phyloP scores from a whole-genome alignment of 805 yeast species.

The Ogataea salicorniae region DNA sequence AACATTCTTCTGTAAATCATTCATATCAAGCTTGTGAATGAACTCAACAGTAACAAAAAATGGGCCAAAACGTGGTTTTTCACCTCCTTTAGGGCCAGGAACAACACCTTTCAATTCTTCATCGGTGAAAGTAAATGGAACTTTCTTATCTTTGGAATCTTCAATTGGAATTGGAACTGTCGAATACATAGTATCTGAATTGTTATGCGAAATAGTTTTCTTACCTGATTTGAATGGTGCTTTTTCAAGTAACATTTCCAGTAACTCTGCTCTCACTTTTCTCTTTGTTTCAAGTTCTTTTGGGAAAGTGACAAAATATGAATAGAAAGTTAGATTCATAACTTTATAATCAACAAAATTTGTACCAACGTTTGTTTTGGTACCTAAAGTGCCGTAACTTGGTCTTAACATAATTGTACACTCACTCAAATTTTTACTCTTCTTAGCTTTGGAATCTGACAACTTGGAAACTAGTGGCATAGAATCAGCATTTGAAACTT shows the following conservation, averaged over 20 bases:
- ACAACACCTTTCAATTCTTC: conserved; percentile 19
- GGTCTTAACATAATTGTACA: conserved; percentile 17
- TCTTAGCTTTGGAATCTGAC: not conserved
- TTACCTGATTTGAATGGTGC: conserved; percentile 12
- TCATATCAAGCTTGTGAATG: conserved; percentile 19
- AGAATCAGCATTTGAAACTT: conserved; percentile 12
- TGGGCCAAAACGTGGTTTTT: not conserved
- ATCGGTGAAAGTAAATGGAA: conserved; percentile 13
- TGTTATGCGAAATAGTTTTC: conserved; percentile 19
- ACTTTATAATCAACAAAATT: conserved; percentile 17
- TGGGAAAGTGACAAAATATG: conserved; percentile 22
- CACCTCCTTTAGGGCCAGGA: conserved; percentile 5
- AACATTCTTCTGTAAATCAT: conserved; percentile 17
- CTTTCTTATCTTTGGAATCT: conserved; percentile 12
- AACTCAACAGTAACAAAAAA: conserved; percentile 18
- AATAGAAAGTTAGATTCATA: conserved; percentile 12
- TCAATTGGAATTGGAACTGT: conserved; percentile 16
- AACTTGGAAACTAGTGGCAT: conserved; percentile 10
- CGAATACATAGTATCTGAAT: conserved; percentile 18
- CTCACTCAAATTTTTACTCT: not conserved
- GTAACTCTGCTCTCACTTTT: conserved; percentile 15
- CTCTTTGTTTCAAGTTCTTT: conserved; percentile 14
- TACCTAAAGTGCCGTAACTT: conserved; percentile 21
- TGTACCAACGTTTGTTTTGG: conserved; percentile 19
- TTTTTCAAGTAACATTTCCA: conserved; percentile 17